These are phyloP conservation scores for Wilcoxina mikolae DNA, from an alignment of 495 filamentous ascomycete genomes.

Conservation along the genomic window DNA sequence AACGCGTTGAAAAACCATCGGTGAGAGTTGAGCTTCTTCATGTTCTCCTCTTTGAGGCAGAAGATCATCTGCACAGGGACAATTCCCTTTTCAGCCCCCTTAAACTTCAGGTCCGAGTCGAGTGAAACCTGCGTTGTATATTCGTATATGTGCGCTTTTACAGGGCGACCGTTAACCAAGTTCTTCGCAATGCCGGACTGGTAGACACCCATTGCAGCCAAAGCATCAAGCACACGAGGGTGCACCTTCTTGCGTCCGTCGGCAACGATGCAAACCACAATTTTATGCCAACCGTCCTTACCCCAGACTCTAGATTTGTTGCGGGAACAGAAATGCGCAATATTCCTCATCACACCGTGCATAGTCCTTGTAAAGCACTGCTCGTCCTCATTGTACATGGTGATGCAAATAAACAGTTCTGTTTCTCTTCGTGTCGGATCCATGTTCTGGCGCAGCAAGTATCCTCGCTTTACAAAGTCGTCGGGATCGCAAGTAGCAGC, in stretches of 20 bases:
- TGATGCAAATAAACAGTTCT: slow-evolving; percentile 95
- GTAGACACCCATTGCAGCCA: slow-evolving; percentile 97
- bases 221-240: slow-evolving; percentile 80
- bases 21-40: slow-evolving; percentile 96
- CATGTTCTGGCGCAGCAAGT: slow-evolving; percentile 92
- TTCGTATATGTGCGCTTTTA: slow-evolving; percentile 88
- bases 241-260: slow-evolving; percentile 93
- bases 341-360: slow-evolving; percentile 98
- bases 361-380: slow-evolving; percentile 92
- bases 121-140: slow-evolving; percentile 97
- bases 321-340: slow-evolving; percentile 86
- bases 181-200: slow-evolving; percentile 99
- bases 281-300: slow-evolving; percentile 96
- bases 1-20: slow-evolving; percentile 99
- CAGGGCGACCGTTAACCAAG: slow-evolving; percentile 55
- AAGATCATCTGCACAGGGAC: slow-evolving; percentile 99
- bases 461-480: slow-evolving; percentile 74
- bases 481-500: slow-evolving; percentile 98
- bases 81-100: slow-evolving; percentile 97
- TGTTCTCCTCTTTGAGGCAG: slow-evolving; percentile 95
- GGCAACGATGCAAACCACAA: slow-evolving; percentile 90
- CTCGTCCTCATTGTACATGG: slow-evolving; percentile 99
- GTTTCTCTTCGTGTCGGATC: slow-evolving; percentile 75
- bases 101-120: slow-evolving; percentile 90
- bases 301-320: slow-evolving; percentile 92